phyloP scores from a whole-genome alignment of 768 basidiomycete species.

The Lyophyllum decastes region DNA sequence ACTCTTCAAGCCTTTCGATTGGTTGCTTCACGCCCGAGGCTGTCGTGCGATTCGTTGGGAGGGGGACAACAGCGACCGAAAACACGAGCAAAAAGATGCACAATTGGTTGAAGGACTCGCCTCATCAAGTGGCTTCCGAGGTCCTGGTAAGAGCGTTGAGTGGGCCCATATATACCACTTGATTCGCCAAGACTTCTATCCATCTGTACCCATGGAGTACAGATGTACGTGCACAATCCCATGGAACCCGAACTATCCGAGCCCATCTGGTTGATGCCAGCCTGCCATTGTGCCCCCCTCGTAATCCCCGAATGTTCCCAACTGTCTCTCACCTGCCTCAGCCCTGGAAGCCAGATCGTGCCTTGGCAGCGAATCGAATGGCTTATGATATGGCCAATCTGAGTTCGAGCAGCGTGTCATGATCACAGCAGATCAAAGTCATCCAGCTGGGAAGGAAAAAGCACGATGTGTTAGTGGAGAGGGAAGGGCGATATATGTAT shows the following conservation, averaged over 20 bases:
- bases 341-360: conserved; percentile 2
- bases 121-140: too few species aligned
- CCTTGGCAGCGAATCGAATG: background rate
- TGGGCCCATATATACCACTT: background rate
- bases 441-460: conserved; percentile 62
- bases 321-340: background rate
- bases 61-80: too few species aligned
- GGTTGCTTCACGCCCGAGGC: too few species aligned
- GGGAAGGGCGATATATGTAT: background rate
- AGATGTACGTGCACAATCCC: background rate
- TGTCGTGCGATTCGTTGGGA: background rate
- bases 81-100: background rate
- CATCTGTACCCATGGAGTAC: conserved; percentile 4
- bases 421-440: conserved; percentile 84
- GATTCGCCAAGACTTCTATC: background rate
- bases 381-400: background rate
- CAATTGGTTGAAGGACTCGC: too few species aligned
- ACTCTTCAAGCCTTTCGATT: too few species aligned
- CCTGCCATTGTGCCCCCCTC: background rate
- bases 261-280: background rate
- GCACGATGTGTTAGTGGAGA: conserved; percentile 16
- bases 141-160: background rate
- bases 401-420: background rate
- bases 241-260: background rate
- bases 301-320: background rate